Evolutionary conservation across 345 rosid genomes (phyloP), one percentile per base, ranked within the genome.

Genomic region (Abelmoschus esculentus): DNA sequence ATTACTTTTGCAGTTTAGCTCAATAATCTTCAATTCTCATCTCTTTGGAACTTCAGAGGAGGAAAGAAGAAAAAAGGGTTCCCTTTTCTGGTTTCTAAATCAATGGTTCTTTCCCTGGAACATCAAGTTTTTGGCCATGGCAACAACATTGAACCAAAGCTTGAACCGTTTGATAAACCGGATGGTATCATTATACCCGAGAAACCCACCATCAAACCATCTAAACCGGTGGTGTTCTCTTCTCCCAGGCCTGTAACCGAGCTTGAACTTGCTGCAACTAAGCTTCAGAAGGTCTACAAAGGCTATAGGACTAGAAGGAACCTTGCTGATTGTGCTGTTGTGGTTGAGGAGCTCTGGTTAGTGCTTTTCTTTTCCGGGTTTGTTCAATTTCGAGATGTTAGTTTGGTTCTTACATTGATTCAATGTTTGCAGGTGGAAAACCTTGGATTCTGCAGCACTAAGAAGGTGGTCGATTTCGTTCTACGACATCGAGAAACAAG

Each of bases 251-350:
- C 87, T 0, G 61, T 73, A 26, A 63, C 42, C 3, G 89, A 86
- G 86, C 88, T 86, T 52, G 83, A 89, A 56, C 86, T 83, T 61
- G 95, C 91, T 10, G 85, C 87, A 50, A 76, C 82, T 49, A 81
- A 31, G 55, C 56, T 79, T 40, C 85, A 81, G 59, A 84, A 84
- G 56, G 85, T 84, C 26, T 84, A 81, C 74, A 84, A 77, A 75
- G 72, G 87, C 61, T 81, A 80, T 42, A 46, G 85, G 64, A 84
- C 83, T 8, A 81, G 85, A 68, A 77, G 87, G 71, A 84, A 84
- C 67, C 82, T 89, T 38, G 95, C 95, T 1, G 91, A 89, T 83
- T 86, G 90, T 22, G 90, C 90, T 0, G 90, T 86, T 78, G 80
- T 89, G 22, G 85, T 82, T 60, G 90, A 89, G 67, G 87, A 89